phyloP scores from a whole-genome alignment of 345 rosid genomes.

The Linum usitatissimum region DNA sequence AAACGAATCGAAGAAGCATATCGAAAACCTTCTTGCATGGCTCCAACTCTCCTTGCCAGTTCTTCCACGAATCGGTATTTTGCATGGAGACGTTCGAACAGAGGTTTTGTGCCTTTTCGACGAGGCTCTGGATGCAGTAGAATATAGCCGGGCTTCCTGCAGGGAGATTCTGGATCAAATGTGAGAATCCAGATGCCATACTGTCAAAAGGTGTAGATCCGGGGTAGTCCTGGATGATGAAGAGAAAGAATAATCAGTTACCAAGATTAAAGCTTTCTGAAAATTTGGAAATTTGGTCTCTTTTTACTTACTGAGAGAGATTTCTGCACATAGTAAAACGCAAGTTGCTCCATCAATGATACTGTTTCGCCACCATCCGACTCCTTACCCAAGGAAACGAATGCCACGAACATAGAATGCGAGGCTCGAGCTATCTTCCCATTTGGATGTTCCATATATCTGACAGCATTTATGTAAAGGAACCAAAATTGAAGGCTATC shows the following conservation, averaged over 20 bases:
- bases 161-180: constrained; percentile 76
- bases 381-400: constrained; percentile 56
- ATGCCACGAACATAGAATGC: constrained; percentile 69
- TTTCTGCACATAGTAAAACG: constrained; percentile 69
- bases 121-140: constrained; percentile 63
- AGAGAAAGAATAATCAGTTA: constrained; percentile 10
- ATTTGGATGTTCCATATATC: constrained; percentile 84
- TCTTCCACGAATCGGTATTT: constrained; percentile 38
- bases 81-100: constrained; percentile 19
- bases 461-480: constrained; percentile 39
- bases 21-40: constrained; percentile 53
- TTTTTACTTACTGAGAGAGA: constrained; percentile 57
- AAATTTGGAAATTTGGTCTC: neutral
- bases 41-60: constrained; percentile 51
- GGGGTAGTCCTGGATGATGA: constrained; percentile 54
- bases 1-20: constrained; percentile 65
- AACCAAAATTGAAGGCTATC: constrained; percentile 12
- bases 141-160: constrained; percentile 86
- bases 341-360: constrained; percentile 66
- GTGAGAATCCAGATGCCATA: constrained; percentile 84
- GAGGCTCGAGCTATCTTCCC: constrained; percentile 67
- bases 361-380: constrained; percentile 42
- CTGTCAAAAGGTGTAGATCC: constrained; percentile 84
- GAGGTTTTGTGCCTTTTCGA: constrained; percentile 50
- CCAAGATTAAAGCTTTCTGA: neutral